A percentile compares a stretch with the other conserved stretches of the same genome.
Evolutionary conservation across 352 stramenopile species (phyloP).

Genomic region (Thraustotheca clavata): DNA sequence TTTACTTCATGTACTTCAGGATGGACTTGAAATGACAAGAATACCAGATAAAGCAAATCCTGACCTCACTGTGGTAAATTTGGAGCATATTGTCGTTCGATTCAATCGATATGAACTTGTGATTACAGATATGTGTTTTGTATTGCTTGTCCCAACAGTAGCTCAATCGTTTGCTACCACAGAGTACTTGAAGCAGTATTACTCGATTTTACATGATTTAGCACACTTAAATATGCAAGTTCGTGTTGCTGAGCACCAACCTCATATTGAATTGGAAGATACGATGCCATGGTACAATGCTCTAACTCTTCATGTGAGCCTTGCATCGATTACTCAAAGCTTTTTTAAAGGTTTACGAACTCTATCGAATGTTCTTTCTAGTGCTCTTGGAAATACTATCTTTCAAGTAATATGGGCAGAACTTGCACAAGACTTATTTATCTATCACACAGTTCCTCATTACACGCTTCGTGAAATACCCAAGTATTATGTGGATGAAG

Average conservation of each 20-base stretch:
- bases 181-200: neutral
- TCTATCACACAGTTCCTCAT: neutral
- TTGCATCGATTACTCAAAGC: neutral
- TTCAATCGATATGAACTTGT: conserved; percentile 9
- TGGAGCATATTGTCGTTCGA: conserved; percentile 9
- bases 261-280: conserved; percentile 17
- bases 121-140: conserved; percentile 2
- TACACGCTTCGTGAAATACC: conserved; percentile 58
- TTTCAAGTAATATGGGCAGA: neutral
- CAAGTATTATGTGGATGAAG: conserved; percentile 65
- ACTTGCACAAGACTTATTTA: too few species aligned
- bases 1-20: conserved; percentile 64
- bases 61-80: neutral
- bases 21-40: conserved; percentile 60
- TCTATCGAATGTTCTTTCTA: neutral
- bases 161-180: neutral
- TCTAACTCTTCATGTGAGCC: conserved; percentile 3
- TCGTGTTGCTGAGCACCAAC: neutral
- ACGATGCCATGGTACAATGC: conserved; percentile 10
- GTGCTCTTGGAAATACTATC: neutral
- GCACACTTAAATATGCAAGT: conserved; percentile 8
- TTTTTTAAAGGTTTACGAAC: conserved; percentile 8
- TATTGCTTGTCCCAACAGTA: conserved; percentile 5
- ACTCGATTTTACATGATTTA: neutral
- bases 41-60: neutral